phyloP scores from a whole-genome alignment of 352 stramenopile genomes.

The Phytophthora ohioensis region DNA sequence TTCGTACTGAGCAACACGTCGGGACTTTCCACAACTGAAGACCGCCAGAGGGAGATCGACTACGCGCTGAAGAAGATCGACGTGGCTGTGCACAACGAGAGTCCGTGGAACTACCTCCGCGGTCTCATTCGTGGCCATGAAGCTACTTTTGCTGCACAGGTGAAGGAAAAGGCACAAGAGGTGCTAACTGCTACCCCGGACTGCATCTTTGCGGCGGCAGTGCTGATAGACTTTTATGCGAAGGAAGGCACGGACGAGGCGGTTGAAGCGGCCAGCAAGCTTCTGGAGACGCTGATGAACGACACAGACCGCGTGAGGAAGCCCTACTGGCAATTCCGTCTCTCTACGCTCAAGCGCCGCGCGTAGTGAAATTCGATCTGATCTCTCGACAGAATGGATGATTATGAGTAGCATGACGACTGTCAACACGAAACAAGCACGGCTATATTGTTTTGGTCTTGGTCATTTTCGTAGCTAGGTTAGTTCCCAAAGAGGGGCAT shows the following conservation, averaged over 20 bases:
- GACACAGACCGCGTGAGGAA: conserved; percentile 78
- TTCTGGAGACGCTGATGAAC: conserved; percentile 74
- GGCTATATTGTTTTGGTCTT: conserved; percentile 42
- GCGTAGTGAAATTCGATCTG: conserved; percentile 9
- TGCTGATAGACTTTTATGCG: conserved; percentile 79
- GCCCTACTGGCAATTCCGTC: conserved; percentile 80
- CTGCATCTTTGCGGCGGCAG: conserved; percentile 74
- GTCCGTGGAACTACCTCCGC: conserved; percentile 92
- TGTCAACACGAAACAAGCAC: conserved; percentile 40
- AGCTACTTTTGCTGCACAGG: conserved; percentile 40
- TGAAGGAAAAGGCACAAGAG: conserved; percentile 53
- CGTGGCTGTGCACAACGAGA: conserved; percentile 90
- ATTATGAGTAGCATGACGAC: conserved; percentile 1
- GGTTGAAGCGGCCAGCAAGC: conserved; percentile 52
- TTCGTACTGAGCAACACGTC: conserved; percentile 81
- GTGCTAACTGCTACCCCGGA: conserved; percentile 54
- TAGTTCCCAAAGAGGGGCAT: conserved; percentile 16
- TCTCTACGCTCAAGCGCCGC: conserved; percentile 51
- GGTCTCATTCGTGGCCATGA: conserved; percentile 71
- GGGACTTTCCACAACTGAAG: conserved; percentile 34
- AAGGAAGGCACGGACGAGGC: conserved; percentile 56
- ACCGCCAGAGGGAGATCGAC: conserved; percentile 70
- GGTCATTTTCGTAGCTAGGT: conserved; percentile 29
- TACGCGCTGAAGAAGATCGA: conserved; percentile 80
- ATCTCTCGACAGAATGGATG: background rate